Conservation (phyloP, 2,329 filamentous ascomycete species). For the Verticillium klebahnii region DNA sequence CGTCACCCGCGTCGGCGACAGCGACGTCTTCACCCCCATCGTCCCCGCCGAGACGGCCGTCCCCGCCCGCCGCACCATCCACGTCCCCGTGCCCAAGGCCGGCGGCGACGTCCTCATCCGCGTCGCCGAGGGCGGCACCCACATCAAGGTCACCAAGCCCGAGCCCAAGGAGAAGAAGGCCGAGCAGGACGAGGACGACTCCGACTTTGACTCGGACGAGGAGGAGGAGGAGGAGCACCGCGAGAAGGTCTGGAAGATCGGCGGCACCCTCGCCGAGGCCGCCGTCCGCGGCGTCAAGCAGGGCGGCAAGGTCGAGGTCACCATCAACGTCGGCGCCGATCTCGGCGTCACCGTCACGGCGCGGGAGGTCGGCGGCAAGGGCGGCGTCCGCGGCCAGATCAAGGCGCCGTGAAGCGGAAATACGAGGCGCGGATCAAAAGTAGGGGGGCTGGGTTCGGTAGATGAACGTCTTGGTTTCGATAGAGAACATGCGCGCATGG, state of each 20-base stretch:
- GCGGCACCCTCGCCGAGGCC: conserved; percentile 77
- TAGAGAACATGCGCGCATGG: neutral
- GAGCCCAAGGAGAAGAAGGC: conserved; percentile 72
- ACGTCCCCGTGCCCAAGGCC: conserved; percentile 69
- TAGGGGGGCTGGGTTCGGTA: neutral
- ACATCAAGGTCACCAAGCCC: conserved; percentile 91
- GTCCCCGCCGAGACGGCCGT: conserved; percentile 84
- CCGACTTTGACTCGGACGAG: conserved; percentile 57
- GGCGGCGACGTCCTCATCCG: conserved; percentile 87
- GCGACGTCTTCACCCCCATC: conserved; percentile 74
- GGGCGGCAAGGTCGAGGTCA: conserved; percentile 87
- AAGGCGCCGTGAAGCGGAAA: conserved; percentile 16
- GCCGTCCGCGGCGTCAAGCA: conserved; percentile 81
- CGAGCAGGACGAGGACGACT: conserved; percentile 60
- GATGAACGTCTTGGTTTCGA: neutral
- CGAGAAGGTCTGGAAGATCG: conserved; percentile 90
- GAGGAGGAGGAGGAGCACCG: conserved; percentile 81
- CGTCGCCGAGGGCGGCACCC: conserved; percentile 80
- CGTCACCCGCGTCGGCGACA: conserved; percentile 54
- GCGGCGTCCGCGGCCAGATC: conserved; percentile 66
- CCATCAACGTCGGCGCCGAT: conserved; percentile 80
- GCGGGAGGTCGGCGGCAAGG: conserved; percentile 82
- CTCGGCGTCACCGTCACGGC: conserved; percentile 74
- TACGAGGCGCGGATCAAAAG: neutral
- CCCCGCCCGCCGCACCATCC: conserved; percentile 79